Percentiles rank a stretch among this genome's conserved stretches.
These are phyloP conservation scores for Alternaria infectoria DNA, from an alignment of 2,329 filamentous ascomycete species.

Conservation along the genomic window DNA sequence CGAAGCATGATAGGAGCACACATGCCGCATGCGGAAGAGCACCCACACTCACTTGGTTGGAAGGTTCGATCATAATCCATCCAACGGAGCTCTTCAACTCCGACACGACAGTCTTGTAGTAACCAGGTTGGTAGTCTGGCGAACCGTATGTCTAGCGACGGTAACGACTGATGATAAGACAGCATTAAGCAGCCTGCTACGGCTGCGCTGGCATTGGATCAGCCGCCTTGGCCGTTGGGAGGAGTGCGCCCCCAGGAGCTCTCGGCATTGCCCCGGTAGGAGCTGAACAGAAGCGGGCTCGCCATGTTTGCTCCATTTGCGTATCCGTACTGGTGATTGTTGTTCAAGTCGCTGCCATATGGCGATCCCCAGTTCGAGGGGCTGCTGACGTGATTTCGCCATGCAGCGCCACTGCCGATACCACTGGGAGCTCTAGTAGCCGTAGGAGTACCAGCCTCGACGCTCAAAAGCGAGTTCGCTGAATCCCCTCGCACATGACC, in stretches of 20 bases:
- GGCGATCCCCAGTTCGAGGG: slow-evolving; percentile 35
- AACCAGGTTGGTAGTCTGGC: neutral
- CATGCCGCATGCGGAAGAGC: neutral
- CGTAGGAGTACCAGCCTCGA: slow-evolving; percentile 25
- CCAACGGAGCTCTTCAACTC: neutral
- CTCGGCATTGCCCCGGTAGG: slow-evolving; percentile 40
- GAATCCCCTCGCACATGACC: slow-evolving; percentile 54
- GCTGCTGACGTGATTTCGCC: slow-evolving; percentile 35
- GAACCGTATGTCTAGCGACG: neutral
- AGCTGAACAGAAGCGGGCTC: slow-evolving; percentile 52
- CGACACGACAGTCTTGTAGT: neutral
- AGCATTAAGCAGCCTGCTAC: slow-evolving; percentile 17
- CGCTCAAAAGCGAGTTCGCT: slow-evolving; percentile 49
- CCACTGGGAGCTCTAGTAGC: slow-evolving; percentile 18
- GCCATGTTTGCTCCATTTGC: slow-evolving; percentile 39
- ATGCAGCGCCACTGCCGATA: slow-evolving; percentile 39
- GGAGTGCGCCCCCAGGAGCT: slow-evolving; percentile 46
- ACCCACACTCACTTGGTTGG: neutral
- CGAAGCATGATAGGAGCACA: neutral
- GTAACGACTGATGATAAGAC: slow-evolving; percentile 8
- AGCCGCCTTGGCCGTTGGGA: slow-evolving; percentile 48
- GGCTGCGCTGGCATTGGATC: slow-evolving; percentile 27
- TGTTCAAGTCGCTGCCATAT: slow-evolving; percentile 30
- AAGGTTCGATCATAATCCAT: neutral
- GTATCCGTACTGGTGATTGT: slow-evolving; percentile 24